Conservation (phyloP, 345 rosid species). For the Abelmoschus esculentus region DNA sequence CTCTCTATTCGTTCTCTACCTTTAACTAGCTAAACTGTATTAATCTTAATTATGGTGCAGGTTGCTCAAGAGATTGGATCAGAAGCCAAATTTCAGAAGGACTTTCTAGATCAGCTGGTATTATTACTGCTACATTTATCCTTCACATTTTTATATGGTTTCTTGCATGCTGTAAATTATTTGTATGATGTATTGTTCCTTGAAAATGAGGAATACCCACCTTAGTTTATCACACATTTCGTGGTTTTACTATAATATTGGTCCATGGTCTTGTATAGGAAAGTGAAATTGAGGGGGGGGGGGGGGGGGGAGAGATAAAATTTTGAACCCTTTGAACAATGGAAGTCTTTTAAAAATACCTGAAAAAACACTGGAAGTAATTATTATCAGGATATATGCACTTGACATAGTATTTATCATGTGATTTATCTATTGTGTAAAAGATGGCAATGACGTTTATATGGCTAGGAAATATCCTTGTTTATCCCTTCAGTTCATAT, state of each 20-base stretch:
- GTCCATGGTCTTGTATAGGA: neutral
- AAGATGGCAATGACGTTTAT: neutral
- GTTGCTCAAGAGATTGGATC: constrained; percentile 75
- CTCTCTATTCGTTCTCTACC: neutral
- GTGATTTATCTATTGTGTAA: neutral
- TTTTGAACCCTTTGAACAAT: neutral
- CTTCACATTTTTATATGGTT: neutral
- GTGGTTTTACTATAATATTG: neutral
- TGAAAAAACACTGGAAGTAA: neutral
- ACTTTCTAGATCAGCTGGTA: constrained; percentile 76
- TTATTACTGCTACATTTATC: neutral
- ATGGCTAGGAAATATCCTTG: neutral
- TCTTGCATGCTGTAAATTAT: neutral
- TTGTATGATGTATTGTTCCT: neutral
- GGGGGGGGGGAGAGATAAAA: neutral
- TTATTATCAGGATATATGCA: neutral
- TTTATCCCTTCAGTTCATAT: neutral
- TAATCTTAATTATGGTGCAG: constrained; percentile 29
- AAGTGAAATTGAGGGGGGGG: neutral
- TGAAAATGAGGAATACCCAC: constrained; percentile 16
- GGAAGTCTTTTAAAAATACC: neutral
- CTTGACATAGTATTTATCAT: neutral
- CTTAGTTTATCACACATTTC: neutral
- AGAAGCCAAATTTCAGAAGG: constrained; percentile 74
- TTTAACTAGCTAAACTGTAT: neutral